Base-by-base conservation (phyloP, 768 basidiomycete genomes). In the Tylopilus rubrobrunneus region DNA sequence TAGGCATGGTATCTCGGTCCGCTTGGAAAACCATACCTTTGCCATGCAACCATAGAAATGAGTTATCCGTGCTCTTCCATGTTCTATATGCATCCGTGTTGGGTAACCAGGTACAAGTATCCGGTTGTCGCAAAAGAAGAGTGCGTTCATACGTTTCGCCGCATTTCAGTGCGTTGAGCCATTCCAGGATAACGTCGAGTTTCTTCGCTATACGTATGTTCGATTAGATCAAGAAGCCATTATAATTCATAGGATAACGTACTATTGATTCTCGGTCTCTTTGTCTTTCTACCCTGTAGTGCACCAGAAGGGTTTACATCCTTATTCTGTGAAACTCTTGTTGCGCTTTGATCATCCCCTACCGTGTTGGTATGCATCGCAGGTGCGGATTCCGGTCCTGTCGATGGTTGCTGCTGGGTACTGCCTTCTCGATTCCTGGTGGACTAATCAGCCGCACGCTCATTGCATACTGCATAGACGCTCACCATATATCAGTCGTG, bases 401-500 rank as follows among this genome's bases (percentile, higher is more conserved):
- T 8, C 7, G 29, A 7, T 7, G 29, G 14, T 12, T 15, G 11
- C 41, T 42, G 28, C 28, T 34, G 27, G 48, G 9, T 29, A 5
- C 4, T 8, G 29, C 15, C 23, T 17, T 58, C 47, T 2, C 46
- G n/a, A 9, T 49, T 49, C 57, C 55, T 52, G 17, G 15, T 1
- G 4, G 14, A 9, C 12, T 8, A 14, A n/a, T 46, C n/a, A 48
- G 9, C 5, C 1, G 17, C 1, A 6, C 31, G 5, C 2, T 21
- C 14, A 19, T 19, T 8, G 1, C 2, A 14, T 1, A 19, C 4
- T 3, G 10, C 7, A 15, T 11, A 34, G 14, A 28, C 21, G 40
- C 58, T 52, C 33, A 50, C 59, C 59, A 60, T 11, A 60, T 21
- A 0, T 59, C 61, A 4, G 45, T 44, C 9, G 50, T 29, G 31